phyloP scores from a whole-genome alignment of 768 basidiomycete species.

The Lactarius hatsudake region DNA sequence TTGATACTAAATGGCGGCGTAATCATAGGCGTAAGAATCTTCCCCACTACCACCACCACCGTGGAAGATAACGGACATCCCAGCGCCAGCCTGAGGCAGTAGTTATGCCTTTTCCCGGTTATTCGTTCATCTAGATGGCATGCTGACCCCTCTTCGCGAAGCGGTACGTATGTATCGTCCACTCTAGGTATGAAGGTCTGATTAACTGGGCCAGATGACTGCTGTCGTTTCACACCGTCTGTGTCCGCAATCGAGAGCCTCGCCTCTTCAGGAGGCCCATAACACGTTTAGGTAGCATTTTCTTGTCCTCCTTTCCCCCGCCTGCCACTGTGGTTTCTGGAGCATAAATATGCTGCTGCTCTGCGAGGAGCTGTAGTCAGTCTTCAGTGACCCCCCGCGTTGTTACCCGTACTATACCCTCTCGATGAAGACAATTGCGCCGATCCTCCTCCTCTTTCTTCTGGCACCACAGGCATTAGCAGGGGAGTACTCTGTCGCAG shows the following conservation, averaged over 20 bases:
- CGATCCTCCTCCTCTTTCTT: neutral
- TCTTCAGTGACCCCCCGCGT: neutral
- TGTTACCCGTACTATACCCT: neutral
- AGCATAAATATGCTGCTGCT: conserved; percentile 1
- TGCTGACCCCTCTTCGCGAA: neutral
- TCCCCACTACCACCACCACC: neutral
- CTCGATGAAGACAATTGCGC: neutral
- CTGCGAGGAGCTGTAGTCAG: neutral
- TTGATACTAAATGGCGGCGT: too few relatives aligned
- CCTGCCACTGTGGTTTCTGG: neutral
- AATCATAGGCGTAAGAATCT: neutral
- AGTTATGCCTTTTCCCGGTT: neutral
- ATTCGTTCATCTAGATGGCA: neutral
- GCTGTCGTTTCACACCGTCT: neutral
- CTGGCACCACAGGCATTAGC: neutral
- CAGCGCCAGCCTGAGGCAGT: neutral
- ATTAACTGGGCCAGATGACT: neutral
- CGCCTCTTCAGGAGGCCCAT: neutral
- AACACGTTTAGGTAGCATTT: neutral
- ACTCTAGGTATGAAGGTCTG: neutral
- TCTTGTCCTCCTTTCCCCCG: neutral
- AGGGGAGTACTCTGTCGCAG: conserved; percentile 6
- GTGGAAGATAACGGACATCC: neutral
- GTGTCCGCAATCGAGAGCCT: neutral
- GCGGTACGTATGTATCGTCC: neutral